These are phyloP conservation scores for Dothistroma pini DNA, from an alignment of 2,329 filamentous ascomycete species.

Conservation along the genomic window DNA sequence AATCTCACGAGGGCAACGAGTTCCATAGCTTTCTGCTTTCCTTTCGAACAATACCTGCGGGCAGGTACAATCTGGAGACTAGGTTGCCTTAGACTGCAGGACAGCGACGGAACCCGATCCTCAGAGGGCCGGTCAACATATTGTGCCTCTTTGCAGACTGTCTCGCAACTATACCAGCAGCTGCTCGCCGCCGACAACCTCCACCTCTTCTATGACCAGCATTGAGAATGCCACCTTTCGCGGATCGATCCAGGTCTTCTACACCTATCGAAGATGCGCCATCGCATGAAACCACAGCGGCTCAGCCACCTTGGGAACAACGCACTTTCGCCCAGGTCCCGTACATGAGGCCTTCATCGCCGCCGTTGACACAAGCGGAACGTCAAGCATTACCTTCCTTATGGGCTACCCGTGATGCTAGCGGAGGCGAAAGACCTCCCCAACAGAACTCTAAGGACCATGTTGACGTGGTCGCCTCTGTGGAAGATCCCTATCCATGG, in stretches of 20 bases:
- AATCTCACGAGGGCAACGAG: not conserved
- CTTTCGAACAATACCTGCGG: slow-evolving; percentile 2
- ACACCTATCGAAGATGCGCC: not conserved
- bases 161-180: not conserved
- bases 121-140: slow-evolving; percentile 1
- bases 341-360: slow-evolving; percentile 14
- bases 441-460: not conserved
- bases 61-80: not conserved
- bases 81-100: not conserved
- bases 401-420: slow-evolving; percentile 4
- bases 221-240: not conserved
- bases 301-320: slow-evolving; percentile 20
- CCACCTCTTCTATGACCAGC: not conserved
- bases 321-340: slow-evolving; percentile 17
- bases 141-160: slow-evolving; percentile 4
- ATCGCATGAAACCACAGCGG: not conserved
- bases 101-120: not conserved
- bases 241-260: not conserved
- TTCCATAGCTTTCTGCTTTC: not conserved
- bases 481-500: not conserved
- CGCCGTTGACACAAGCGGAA: slow-evolving; percentile 8
- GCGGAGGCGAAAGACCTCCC: not conserved
- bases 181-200: not conserved
- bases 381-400: slow-evolving; percentile 6
- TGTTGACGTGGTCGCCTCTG: not conserved